Evolutionary conservation across 208 protist genomes (phyloP).

Genomic region (Trypanosoma caninum): DNA sequence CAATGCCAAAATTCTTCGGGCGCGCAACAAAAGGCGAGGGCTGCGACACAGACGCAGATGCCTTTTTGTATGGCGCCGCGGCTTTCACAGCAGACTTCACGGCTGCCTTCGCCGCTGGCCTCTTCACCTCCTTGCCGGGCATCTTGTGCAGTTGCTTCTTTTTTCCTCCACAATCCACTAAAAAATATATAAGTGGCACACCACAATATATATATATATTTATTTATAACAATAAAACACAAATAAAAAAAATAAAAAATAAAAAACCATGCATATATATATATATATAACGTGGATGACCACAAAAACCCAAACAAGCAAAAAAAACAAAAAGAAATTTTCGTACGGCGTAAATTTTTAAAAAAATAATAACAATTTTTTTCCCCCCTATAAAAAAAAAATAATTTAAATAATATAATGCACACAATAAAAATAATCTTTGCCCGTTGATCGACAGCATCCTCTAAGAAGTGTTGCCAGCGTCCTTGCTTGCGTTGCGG

Average conservation of each 20-base stretch:
- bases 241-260: no score
- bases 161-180: no score
- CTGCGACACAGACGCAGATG: conserved; percentile 22
- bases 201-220: no score
- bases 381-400: background rate
- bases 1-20: conserved; percentile 92
- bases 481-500: conserved; percentile 60
- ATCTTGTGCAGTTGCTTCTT: no score
- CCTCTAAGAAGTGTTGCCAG: conserved; percentile 21
- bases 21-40: conserved; percentile 68
- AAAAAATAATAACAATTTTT: conserved; percentile 1
- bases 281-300: no score
- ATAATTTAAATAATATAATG: background rate
- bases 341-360: background rate
- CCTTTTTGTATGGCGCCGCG: conserved; percentile 78
- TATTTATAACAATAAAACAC: no score
- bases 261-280: no score
- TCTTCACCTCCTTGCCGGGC: conserved; percentile 88
- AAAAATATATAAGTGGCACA: no score
- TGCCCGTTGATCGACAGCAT: background rate
- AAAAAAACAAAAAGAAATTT: conserved; percentile 12
- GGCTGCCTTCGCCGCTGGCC: conserved; percentile 32
- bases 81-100: conserved; percentile 50
- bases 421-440: no score
- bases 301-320: background rate